Evolutionary conservation across 805 yeast genomes (phyloP).

Genomic region (Metschnikowia chrysomelidarum): DNA sequence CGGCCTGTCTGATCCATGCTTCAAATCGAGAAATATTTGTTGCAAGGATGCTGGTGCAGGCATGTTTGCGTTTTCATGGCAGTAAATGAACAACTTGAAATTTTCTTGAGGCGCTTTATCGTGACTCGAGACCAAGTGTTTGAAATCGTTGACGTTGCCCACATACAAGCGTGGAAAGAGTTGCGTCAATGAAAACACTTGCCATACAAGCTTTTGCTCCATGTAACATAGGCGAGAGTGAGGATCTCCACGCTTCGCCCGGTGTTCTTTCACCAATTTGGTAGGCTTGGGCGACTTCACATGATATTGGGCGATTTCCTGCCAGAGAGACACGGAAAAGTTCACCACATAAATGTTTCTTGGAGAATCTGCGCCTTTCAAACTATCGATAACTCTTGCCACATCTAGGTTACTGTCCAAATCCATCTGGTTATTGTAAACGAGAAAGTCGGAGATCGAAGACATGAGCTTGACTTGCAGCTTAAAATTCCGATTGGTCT

Average conservation of each 20-base stretch:
- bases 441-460: constrained; percentile 30
- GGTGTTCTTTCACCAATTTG: neutral
- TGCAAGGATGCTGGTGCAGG: constrained; percentile 17
- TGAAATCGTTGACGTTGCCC: constrained; percentile 33
- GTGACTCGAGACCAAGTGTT: constrained; percentile 15
- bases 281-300: neutral
- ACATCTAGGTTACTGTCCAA: constrained; percentile 18
- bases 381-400: constrained; percentile 18
- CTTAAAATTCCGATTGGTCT: constrained; percentile 32
- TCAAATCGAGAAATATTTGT: constrained; percentile 13
- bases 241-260: neutral
- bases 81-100: constrained; percentile 21
- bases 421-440: constrained; percentile 27
- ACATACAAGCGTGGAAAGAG: constrained; percentile 27
- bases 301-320: constrained; percentile 6
- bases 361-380: constrained; percentile 6
- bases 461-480: constrained; percentile 32
- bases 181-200: constrained; percentile 29
- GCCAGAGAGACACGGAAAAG: constrained; percentile 7
- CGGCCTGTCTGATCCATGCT: constrained; percentile 8
- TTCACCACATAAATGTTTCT: constrained; percentile 12
- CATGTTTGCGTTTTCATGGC: constrained; percentile 22
- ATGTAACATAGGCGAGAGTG: constrained; percentile 21
- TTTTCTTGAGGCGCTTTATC: constrained; percentile 6
- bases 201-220: constrained; percentile 39